Percentiles rank a stretch among this genome's conserved stretches.
phyloP scores from a whole-genome alignment of 2,329 filamentous ascomycete species.

The Orbilia blumenaviensis region DNA sequence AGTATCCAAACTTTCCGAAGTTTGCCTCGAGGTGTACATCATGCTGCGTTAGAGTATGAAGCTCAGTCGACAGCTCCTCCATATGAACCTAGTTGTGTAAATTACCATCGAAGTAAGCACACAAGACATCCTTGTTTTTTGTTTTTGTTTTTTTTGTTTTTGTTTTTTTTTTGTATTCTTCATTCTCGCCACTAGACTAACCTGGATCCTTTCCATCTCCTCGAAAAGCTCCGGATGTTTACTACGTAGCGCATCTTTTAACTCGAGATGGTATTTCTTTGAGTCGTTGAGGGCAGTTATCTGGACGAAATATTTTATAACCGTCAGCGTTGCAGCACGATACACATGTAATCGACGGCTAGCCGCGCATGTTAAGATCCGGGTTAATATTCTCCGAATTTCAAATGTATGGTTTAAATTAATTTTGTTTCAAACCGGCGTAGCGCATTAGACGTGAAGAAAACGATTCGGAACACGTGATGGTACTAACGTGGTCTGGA shows the following conservation, averaged over 20 bases:
- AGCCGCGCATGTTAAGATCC: too few species aligned
- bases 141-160: too few species aligned
- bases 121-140: background rate
- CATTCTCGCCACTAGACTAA: background rate
- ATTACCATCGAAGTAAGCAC: background rate
- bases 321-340: too few species aligned
- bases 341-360: too few species aligned
- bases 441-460: too few species aligned
- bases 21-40: slow-evolving; percentile 67
- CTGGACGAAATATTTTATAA: background rate
- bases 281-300: slow-evolving; percentile 28
- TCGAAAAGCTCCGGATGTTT: slow-evolving; percentile 39
- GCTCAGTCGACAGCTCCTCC: slow-evolving; percentile 38
- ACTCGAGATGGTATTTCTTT: slow-evolving; percentile 41
- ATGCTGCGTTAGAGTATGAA: slow-evolving; percentile 56
- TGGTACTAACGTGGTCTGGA: slow-evolving; percentile 62
- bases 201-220: slow-evolving; percentile 42
- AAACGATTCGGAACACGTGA: background rate
- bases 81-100: slow-evolving; percentile 38
- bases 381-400: too few species aligned
- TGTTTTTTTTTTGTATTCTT: too few species aligned
- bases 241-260: slow-evolving; percentile 58
- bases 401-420: too few species aligned
- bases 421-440: too few species aligned
- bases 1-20: slow-evolving; percentile 72